phyloP scores from a whole-genome alignment of 2,329 filamentous ascomycete species.

The Pyrenophora teres region DNA sequence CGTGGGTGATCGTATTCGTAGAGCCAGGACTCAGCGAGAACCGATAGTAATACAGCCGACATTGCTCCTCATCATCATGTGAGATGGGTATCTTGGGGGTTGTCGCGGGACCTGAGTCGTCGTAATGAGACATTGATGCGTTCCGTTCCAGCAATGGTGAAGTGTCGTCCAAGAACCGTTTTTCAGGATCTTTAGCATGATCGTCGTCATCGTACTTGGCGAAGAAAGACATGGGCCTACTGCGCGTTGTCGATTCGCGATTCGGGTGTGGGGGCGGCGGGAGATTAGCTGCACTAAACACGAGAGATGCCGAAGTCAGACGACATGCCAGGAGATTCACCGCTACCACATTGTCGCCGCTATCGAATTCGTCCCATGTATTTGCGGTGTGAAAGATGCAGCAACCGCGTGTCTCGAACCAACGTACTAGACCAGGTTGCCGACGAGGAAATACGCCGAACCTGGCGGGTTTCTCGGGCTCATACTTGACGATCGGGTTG shows the following conservation, averaged over 20 bases:
- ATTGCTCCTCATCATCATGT: conserved; percentile 64
- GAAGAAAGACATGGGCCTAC: conserved; percentile 53
- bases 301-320: conserved; percentile 66
- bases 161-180: conserved; percentile 32
- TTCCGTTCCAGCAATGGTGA: conserved; percentile 22
- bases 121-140: neutral
- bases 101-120: conserved; percentile 12
- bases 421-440: conserved; percentile 61
- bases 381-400: conserved; percentile 76
- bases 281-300: conserved; percentile 69
- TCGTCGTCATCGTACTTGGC: conserved; percentile 50
- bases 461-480: conserved; percentile 61
- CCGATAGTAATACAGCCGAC: conserved; percentile 70
- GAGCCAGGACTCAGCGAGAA: conserved; percentile 55
- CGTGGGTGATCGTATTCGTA: conserved; percentile 57
- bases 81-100: conserved; percentile 29
- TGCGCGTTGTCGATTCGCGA: conserved; percentile 6
- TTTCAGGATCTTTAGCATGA: conserved; percentile 30
- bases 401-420: conserved; percentile 71
- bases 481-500: conserved; percentile 63
- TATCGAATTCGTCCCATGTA: conserved; percentile 63
- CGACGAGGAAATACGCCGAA: conserved; percentile 72
- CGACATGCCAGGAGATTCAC: conserved; percentile 71
- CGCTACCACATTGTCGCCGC: conserved; percentile 41
- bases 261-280: conserved; percentile 53